Evolutionary conservation across 345 rosid species (phyloP).

Genomic region (Salix exigua): DNA sequence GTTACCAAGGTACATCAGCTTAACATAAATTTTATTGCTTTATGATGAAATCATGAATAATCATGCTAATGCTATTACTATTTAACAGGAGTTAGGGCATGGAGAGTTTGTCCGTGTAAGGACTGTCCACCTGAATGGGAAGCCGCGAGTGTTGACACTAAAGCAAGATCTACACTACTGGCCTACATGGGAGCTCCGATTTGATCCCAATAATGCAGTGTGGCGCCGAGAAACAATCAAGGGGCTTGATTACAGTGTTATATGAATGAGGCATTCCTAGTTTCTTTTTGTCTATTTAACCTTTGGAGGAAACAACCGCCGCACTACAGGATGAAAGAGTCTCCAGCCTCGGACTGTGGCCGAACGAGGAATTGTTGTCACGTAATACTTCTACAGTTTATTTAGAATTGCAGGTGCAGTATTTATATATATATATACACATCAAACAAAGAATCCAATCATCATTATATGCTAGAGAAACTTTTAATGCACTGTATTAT

Average conservation of each 20-base stretch:
- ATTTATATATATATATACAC: no score
- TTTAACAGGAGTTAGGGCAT: conserved; percentile 66
- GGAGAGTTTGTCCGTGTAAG: conserved; percentile 81
- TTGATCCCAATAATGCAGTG: conserved; percentile 63
- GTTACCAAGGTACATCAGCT: conserved; percentile 59
- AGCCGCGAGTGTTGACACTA: conserved; percentile 80
- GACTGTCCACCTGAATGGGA: conserved; percentile 81
- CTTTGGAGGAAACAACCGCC: not conserved
- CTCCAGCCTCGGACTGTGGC: no score
- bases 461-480: no score
- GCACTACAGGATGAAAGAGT: not conserved
- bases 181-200: conserved; percentile 91
- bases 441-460: no score
- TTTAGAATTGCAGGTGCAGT: no score
- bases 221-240: conserved; percentile 69
- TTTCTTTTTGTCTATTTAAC: not conserved
- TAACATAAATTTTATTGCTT: not conserved
- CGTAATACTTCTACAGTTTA: no score
- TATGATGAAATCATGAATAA: not conserved
- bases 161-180: conserved; percentile 96
- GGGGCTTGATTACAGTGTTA: conserved; percentile 30
- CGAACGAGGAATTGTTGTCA: no score
- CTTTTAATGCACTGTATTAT: no score
- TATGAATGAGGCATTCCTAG: not conserved
- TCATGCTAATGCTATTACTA: not conserved